Conservation (phyloP, 768 basidiomycete species). For the Polyporus arcularius region DNA sequence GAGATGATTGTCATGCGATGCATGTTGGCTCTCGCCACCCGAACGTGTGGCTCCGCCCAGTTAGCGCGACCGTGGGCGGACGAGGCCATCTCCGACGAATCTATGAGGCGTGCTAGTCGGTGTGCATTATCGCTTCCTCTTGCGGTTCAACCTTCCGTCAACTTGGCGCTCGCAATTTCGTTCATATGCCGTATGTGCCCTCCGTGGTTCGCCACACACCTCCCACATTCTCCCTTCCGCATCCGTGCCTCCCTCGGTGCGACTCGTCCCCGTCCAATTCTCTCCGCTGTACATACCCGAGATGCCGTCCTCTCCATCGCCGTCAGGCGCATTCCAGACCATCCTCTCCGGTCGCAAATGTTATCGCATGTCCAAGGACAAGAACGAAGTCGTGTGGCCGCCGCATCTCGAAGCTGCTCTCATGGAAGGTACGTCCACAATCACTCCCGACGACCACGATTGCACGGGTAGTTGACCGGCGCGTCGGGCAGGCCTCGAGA, state of each 20-base stretch:
- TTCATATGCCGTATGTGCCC: no score
- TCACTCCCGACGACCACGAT: neutral
- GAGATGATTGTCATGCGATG: no score
- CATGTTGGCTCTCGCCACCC: no score
- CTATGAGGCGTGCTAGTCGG: no score
- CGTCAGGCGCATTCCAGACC: slow-evolving; percentile 52
- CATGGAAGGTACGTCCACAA: slow-evolving; percentile 57
- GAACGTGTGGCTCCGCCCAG: no score
- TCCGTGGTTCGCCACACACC: neutral
- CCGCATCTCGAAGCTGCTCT: slow-evolving; percentile 76
- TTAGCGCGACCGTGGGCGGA: no score
- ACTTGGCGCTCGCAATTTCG: no score
- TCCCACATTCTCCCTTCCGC: neutral
- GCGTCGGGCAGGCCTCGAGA: slow-evolving; percentile 55
- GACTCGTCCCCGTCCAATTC: neutral
- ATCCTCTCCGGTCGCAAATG: slow-evolving; percentile 71
- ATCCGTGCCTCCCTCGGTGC: neutral
- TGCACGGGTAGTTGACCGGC: neutral
- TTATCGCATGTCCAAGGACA: slow-evolving; percentile 72
- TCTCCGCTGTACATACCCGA: neutral
- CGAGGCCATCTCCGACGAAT: no score
- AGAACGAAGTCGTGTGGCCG: slow-evolving; percentile 77
- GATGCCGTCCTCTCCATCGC: neutral
- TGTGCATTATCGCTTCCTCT: no score
- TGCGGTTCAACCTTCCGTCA: no score